A percentile compares a stretch with the other conserved stretches of the same genome.
Evolutionary conservation across 2,329 filamentous ascomycete genomes (phyloP).

Genomic region (Alternaria dauci): DNA sequence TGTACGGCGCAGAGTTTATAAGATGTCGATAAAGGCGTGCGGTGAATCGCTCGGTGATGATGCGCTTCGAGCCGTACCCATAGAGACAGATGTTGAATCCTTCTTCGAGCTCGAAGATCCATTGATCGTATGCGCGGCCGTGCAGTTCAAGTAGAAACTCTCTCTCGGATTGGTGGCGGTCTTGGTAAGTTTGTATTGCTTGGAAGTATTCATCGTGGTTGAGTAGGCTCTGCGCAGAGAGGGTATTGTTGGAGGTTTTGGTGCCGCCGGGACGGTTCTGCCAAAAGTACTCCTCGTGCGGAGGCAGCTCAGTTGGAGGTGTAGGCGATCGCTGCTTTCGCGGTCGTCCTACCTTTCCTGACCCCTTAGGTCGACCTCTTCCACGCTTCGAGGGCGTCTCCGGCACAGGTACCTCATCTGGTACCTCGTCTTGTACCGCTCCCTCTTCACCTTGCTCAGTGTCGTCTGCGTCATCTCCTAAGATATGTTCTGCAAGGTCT

Average conservation of each 20-base stretch:
- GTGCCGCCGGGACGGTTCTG: constrained; percentile 83
- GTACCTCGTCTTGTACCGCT: constrained; percentile 24
- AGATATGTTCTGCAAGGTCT: constrained; percentile 73
- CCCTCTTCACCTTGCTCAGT: constrained; percentile 37
- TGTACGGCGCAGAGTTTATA: constrained; percentile 35
- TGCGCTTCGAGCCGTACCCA: constrained; percentile 88
- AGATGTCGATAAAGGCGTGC: constrained; percentile 68
- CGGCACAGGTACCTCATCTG: constrained; percentile 51
- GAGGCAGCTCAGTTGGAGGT: constrained; percentile 80
- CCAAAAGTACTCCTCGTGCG: constrained; percentile 92
- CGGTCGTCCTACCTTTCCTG: constrained; percentile 58
- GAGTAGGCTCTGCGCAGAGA: constrained; percentile 77
- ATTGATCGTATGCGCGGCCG: constrained; percentile 84
- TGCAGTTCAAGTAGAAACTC: constrained; percentile 78
- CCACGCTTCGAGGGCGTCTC: constrained; percentile 65
- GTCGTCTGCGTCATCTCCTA: constrained; percentile 61
- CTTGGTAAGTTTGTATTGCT: constrained; percentile 68
- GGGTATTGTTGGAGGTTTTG: constrained; percentile 87
- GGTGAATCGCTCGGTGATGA: constrained; percentile 78
- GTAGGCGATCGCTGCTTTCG: constrained; percentile 75
- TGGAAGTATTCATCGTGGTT: constrained; percentile 93
- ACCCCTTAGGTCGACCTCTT: constrained; percentile 50
- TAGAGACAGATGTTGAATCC: constrained; percentile 86
- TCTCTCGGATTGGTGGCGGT: constrained; percentile 75
- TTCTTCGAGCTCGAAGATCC: constrained; percentile 87